These are phyloP conservation scores for Bodo saltans DNA, from an alignment of 78 protist species.

Conservation along the genomic window DNA sequence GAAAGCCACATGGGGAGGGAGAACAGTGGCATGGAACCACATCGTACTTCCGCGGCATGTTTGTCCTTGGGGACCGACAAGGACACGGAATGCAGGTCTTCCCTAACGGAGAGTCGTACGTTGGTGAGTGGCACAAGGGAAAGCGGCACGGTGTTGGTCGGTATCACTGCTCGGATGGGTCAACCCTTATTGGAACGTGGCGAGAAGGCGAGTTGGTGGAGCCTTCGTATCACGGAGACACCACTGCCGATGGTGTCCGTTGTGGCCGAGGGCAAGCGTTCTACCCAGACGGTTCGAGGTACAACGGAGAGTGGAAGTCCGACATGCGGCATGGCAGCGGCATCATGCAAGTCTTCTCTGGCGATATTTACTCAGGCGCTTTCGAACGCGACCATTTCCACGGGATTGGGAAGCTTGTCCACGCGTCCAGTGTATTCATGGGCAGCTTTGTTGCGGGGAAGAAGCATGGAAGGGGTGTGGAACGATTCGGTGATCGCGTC, in stretches of 20 bases:
- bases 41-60: neutral
- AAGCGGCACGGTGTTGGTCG: neutral
- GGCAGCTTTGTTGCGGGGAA: neutral
- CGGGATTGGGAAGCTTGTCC: neutral
- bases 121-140: neutral
- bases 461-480: neutral
- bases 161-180: neutral
- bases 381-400: neutral
- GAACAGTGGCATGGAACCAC: neutral
- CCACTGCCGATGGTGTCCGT: neutral
- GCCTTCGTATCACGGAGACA: neutral
- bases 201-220: neutral
- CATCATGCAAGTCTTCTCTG: neutral
- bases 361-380: neutral
- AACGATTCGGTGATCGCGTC: too few relatives aligned
- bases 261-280: slow-evolving; percentile 14
- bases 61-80: neutral
- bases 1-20: neutral
- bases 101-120: slow-evolving; percentile 1
- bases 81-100: neutral
- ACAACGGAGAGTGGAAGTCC: slow-evolving; percentile 23
- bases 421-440: neutral
- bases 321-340: slow-evolving; percentile 22
- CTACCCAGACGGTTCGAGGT: slow-evolving; percentile 2
- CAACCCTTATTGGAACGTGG: neutral